Conservation (phyloP, 2,329 filamentous ascomycete genomes). For the Colletotrichum zoysiae region DNA sequence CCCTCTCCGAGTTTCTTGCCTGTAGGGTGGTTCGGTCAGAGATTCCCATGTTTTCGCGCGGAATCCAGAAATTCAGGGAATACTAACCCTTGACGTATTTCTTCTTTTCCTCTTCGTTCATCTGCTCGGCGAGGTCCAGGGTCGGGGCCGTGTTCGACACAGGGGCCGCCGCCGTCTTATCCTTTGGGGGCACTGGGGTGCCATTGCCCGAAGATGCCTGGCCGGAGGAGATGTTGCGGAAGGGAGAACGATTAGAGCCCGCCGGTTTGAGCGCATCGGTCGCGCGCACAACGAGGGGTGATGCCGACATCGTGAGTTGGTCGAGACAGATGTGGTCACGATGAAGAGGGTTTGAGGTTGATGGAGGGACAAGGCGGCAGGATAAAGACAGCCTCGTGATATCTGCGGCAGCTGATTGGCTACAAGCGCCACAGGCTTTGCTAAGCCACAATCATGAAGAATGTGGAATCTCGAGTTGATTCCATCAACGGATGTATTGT, state of each 20-base stretch:
- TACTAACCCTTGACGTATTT: constrained; percentile 87
- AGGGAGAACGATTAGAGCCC: constrained; percentile 57
- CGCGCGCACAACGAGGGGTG: constrained; percentile 59
- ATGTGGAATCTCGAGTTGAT: neutral
- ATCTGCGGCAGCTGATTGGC: constrained; percentile 12
- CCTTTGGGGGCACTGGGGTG: constrained; percentile 54
- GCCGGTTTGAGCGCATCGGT: constrained; percentile 51
- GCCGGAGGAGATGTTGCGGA: constrained; percentile 57
- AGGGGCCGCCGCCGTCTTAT: constrained; percentile 35
- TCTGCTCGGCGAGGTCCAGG: constrained; percentile 79
- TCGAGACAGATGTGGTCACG: constrained; percentile 17
- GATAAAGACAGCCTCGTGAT: constrained; percentile 33
- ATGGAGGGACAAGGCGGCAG: constrained; percentile 18
- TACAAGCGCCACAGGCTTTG: neutral
- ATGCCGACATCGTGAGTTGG: constrained; percentile 57
- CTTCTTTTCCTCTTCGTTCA: constrained; percentile 84
- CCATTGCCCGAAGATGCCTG: constrained; percentile 58
- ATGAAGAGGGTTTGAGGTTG: constrained; percentile 8
- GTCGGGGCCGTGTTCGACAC: constrained; percentile 52
- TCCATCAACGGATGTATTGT: neutral
- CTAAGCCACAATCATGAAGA: constrained; percentile 19
- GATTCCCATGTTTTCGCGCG: neutral
- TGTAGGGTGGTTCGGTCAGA: constrained; percentile 50
- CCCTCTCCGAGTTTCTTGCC: constrained; percentile 94
- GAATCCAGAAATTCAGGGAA: fast-evolving